These are phyloP conservation scores for Boletus smithii DNA, from an alignment of 1,284 basidiomycete species.

Conservation along the genomic window DNA sequence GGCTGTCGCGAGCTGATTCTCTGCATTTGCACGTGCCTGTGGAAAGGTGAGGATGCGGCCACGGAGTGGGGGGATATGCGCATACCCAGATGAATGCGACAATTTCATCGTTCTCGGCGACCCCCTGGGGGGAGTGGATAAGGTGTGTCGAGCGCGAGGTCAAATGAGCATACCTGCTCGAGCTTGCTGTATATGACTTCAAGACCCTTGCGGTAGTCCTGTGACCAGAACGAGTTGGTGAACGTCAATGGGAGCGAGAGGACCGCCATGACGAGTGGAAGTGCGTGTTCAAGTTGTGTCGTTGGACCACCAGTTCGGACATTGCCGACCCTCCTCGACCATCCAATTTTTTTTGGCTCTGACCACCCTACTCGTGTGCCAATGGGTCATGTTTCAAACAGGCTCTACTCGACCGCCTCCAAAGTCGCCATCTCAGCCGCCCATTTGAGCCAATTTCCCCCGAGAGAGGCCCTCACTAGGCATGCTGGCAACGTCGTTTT, in stretches of 20 bases:
- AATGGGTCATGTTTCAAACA: conserved; percentile 62
- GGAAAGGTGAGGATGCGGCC: conserved; percentile 6
- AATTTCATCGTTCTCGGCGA: conserved; percentile 78
- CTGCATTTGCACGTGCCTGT: conserved; percentile 64
- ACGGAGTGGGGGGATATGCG: conserved; percentile 8
- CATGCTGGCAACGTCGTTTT: conserved; percentile 39
- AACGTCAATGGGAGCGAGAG: conserved; percentile 82
- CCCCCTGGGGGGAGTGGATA: conserved; percentile 47
- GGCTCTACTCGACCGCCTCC: conserved; percentile 55
- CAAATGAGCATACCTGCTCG: conserved; percentile 57
- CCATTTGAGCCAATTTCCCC: conserved; percentile 57
- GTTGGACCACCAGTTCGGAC: conserved; percentile 15
- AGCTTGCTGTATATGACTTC: conserved; percentile 75
- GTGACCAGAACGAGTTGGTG: conserved; percentile 89
- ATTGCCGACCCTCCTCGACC: conserved; percentile 24
- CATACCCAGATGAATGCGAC: conserved; percentile 76
- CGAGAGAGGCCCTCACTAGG: conserved; percentile 50
- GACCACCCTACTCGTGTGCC: no score
- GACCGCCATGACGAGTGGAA: conserved; percentile 76
- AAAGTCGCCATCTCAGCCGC: conserved; percentile 55
- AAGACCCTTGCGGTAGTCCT: conserved; percentile 80
- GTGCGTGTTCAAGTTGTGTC: conserved; percentile 33
- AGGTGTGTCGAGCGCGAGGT: conserved; percentile 17
- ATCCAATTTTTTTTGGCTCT: conserved; percentile 2
- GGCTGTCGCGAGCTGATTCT: conserved; percentile 56